Conservation (phyloP, 1,284 basidiomycete genomes). For the Pyrrhoderma noxium region DNA sequence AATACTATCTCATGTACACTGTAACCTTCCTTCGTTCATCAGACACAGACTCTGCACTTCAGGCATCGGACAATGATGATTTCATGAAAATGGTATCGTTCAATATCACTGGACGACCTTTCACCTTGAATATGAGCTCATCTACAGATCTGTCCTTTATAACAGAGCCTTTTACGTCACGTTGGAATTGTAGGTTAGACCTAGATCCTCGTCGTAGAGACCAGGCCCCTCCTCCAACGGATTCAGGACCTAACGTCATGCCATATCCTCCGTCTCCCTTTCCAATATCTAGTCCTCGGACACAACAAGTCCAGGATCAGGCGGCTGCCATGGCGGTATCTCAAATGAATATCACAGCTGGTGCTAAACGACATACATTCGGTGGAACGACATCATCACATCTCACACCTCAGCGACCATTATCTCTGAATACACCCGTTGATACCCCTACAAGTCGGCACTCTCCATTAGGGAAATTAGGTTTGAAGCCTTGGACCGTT, state of each 20-base stretch:
- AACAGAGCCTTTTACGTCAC: conserved; percentile 66
- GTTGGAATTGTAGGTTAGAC: conserved; percentile 85
- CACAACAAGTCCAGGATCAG: conserved; percentile 13
- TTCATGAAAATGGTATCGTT: conserved; percentile 73
- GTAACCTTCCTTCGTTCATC: conserved; percentile 66
- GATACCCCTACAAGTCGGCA: no score
- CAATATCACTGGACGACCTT: conserved; percentile 68
- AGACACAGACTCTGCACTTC: conserved; percentile 27
- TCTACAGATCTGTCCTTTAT: conserved; percentile 39
- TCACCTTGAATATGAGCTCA: conserved; percentile 17
- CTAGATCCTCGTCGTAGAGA: conserved; percentile 42
- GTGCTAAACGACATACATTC: conserved; percentile 53
- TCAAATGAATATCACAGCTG: conserved; percentile 27
- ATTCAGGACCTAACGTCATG: conserved; percentile 39
- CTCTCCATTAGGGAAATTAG: conserved; percentile 18
- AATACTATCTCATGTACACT: conserved; percentile 82
- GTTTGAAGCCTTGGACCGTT: conserved; percentile 34
- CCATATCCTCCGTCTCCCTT: conserved; percentile 73
- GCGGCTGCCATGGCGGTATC: not conserved
- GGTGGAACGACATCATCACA: conserved; percentile 23
- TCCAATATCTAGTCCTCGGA: conserved; percentile 31
- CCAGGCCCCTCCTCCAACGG: conserved; percentile 14
- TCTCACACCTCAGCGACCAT: conserved; percentile 6
- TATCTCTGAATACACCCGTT: conserved; percentile 17
- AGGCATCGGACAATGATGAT: conserved; percentile 30